phyloP scores from a whole-genome alignment of 2,329 filamentous ascomycete genomes.

The Colletotrichum trifolii region DNA sequence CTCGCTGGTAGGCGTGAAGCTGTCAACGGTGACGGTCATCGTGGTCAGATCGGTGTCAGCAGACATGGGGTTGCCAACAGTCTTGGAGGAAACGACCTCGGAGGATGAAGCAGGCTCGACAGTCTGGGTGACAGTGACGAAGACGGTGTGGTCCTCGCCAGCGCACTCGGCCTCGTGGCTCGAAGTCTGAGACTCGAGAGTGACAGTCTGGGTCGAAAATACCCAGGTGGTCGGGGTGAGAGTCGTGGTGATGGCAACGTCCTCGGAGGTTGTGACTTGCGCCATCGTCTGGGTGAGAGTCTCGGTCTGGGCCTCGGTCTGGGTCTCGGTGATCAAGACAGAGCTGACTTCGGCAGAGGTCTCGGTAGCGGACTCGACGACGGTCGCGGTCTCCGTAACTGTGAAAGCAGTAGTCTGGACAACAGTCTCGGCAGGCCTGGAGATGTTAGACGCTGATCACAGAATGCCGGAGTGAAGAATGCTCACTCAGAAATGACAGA shows the following conservation, averaged over 20 bases:
- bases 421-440: constrained; percentile 9
- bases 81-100: background rate
- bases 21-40: constrained; percentile 31
- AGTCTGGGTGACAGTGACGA: constrained; percentile 35
- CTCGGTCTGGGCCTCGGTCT: constrained; percentile 9
- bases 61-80: constrained; percentile 1
- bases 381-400: constrained; percentile 17
- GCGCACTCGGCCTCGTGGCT: constrained; percentile 20
- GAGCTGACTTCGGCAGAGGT: constrained; percentile 15
- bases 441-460: too few relatives aligned
- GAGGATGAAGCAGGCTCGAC: constrained; percentile 20
- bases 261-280: constrained; percentile 9
- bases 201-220: constrained; percentile 12
- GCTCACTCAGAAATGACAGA: too few relatives aligned
- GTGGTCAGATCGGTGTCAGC: constrained; percentile 29
- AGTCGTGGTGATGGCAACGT: constrained; percentile 21
- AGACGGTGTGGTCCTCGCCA: constrained; percentile 26
- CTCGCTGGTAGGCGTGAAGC: constrained; percentile 14
- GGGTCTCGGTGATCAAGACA: constrained; percentile 32
- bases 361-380: constrained; percentile 5
- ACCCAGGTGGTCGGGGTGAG: constrained; percentile 22
- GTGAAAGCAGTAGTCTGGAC: constrained; percentile 30
- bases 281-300: constrained; percentile 25
- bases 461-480: too few relatives aligned
- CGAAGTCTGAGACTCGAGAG: background rate